Evolutionary conservation across 2,329 filamentous ascomycete genomes (phyloP), one percentile per base, ranked within the genome.

Genomic region (Cryphonectria carpinicola): DNA sequence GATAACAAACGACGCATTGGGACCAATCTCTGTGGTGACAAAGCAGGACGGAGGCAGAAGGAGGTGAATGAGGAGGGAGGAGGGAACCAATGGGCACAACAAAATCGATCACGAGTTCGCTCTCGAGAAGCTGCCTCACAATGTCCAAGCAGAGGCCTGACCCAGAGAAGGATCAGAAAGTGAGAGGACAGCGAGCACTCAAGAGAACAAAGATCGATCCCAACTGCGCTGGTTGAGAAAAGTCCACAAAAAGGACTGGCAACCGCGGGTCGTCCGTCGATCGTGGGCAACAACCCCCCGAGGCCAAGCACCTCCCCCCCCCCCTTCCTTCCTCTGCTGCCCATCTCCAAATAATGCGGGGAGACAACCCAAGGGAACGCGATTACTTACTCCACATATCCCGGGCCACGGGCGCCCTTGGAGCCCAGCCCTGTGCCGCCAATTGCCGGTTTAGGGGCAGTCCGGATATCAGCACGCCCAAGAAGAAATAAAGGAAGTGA

Each of bases 1-100:
- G 83, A 79, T 74, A 85, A 75, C 74, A 84, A 76, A 75, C 84
- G 84, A 79, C 83, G 84, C 84, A 86, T 86, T 70, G 73, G 46
- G 67, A 35, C 5, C 14, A 64, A 4, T 11, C 8, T 39, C 37
- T 46, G 67, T 64, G 70, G 66, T 56, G 63, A 71, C 60, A 49
- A 6, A 19, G 43, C 4, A 46, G 43, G 43, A 14, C n/a, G 11
- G 5, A 32, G 52, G 7, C 13, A 17, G 41, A 66, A 67, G 71
- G 69, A 63, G 66, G 65, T 8, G n/a, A 49, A 43, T 13, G n/a
- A 28, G 19, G 46, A 49, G 19, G 46, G 19, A 6, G n/a, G 10
- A 10, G 6, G 10, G 7, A 49, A n/a, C 10, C 19, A n/a, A 39
- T 10, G 14, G 32, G 8, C 1, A 39, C 35, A 19, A 19, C 19